phyloP scores from a whole-genome alignment of 75 land plant species.

The Chamaecyparis obtusa region DNA sequence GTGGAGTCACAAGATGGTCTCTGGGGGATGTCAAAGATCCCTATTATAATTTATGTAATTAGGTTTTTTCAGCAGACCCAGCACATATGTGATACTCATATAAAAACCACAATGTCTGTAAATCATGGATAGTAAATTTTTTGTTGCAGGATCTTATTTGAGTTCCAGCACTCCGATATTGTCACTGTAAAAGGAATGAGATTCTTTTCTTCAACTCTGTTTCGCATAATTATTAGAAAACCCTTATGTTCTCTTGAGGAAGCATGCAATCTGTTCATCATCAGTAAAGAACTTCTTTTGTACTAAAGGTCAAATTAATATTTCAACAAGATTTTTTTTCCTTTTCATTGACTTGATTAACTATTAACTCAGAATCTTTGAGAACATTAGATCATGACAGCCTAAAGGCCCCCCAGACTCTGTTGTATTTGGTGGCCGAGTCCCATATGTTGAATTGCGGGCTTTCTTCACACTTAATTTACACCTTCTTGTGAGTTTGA shows the following conservation, averaged over 20 bases:
- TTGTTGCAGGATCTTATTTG: not conserved
- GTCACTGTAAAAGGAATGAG: not conserved
- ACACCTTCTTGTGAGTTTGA: not conserved
- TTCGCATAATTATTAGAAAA: not conserved
- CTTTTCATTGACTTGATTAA: too few species aligned
- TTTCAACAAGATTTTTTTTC: not conserved
- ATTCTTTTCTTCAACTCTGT: not conserved
- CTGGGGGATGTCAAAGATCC: not conserved
- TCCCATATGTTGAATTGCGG: too few species aligned
- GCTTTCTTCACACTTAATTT: not conserved
- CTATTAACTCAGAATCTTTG: not conserved
- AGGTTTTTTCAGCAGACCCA: not conserved
- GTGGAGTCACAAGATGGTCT: not conserved
- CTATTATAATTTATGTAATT: not conserved
- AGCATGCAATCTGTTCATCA: not conserved
- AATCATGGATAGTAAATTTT: too few species aligned
- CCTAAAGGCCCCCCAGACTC: too few species aligned
- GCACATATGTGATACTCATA: not conserved
- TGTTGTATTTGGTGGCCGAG: too few species aligned
- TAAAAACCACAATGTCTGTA: not conserved
- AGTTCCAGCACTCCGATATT: not conserved
- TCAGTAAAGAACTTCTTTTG: not conserved
- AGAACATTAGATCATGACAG: too few species aligned
- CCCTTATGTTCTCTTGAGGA: not conserved
- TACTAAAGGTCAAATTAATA: not conserved